Evolutionary conservation across 805 yeast genomes (phyloP), one percentile per base, ranked within the genome.

Genomic region (Yarrowia sp.): DNA sequence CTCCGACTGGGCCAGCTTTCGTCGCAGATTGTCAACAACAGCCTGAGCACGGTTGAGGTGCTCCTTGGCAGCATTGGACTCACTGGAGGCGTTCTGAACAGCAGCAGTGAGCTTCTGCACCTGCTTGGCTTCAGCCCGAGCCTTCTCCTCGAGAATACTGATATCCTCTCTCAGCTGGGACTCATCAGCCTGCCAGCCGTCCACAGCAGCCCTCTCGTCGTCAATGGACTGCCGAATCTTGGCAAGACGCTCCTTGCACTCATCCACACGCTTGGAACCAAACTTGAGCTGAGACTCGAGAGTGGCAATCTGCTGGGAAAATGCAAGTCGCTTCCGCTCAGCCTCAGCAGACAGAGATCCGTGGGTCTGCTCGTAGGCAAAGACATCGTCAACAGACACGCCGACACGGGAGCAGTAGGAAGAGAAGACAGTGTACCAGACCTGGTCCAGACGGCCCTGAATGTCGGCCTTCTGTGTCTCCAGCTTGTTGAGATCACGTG

Each of bases 281-380:
- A 91, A 90, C 11, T 80, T 80, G 16, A 89, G 73, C 73, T 89
- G 89, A 70, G 84, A 89, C 42, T 86, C 82, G 50, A 91, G 77
- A 8, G 86, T 83, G 15, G 88, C 78, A 16, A 89, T 83, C 68
- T 90, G 89, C 70, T 86, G 87, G 49, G 85, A 80, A 69, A 85
- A 84, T 71, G 86, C 86, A 0, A 89, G 82, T 55, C 87, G 80
- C 74, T 67, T 59, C 52, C 69, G 42, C 35, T 69, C 69, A 15
- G 72, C 69, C 65, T 71, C 68, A 56, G 75, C 76, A 35, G 68
- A 49, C 40, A 73, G 67, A 3, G 72, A 58, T 7, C 94, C 93
- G 68, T 88, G 90, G 12, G 85, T 80, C 53, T 80, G 80, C 75
- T 92, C 97, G 75, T 89, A 92, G 42, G 89, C 92, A 58, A 83